phyloP scores from a whole-genome alignment of 2,329 filamentous ascomycete species.

The Sporothrix mexicana region DNA sequence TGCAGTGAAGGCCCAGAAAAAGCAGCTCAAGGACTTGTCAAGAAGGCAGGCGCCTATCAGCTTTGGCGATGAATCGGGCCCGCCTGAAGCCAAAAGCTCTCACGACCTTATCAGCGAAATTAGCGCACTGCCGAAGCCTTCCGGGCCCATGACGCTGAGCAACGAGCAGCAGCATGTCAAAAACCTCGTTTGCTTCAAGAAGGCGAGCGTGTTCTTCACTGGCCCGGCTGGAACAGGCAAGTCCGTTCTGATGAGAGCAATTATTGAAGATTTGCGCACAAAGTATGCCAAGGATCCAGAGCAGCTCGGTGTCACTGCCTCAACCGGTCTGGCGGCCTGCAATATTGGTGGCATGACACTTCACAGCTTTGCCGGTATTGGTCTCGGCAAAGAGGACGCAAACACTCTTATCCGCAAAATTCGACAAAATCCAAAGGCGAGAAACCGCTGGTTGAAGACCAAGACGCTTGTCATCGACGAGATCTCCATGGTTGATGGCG shows the following conservation, averaged over 20 bases:
- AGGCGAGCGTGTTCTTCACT: slow-evolving; percentile 95
- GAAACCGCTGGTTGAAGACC: slow-evolving; percentile 84
- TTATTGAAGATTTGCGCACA: slow-evolving; percentile 78
- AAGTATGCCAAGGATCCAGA: slow-evolving; percentile 81
- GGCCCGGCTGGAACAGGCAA: slow-evolving; percentile 97
- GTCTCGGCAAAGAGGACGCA: slow-evolving; percentile 87
- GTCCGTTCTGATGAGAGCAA: slow-evolving; percentile 91
- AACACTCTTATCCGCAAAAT: slow-evolving; percentile 87
- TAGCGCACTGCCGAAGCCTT: slow-evolving; percentile 38
- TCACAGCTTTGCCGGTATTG: slow-evolving; percentile 95
- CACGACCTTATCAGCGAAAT: slow-evolving; percentile 2
- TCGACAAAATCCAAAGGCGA: slow-evolving; percentile 83
- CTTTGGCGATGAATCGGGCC: slow-evolving; percentile 47
- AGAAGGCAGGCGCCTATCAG: slow-evolving; percentile 53
- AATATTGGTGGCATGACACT: slow-evolving; percentile 96
- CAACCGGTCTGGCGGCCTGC: slow-evolving; percentile 92
- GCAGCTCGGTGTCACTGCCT: slow-evolving; percentile 89
- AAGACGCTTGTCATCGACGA: slow-evolving; percentile 92
- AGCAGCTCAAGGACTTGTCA: slow-evolving; percentile 69
- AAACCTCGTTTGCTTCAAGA: slow-evolving; percentile 77
- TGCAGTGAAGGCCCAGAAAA: slow-evolving; percentile 77
- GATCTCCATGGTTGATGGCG: slow-evolving; percentile 97
- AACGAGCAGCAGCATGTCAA: slow-evolving; percentile 85
- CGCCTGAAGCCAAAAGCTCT: neutral
- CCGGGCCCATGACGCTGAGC: slow-evolving; percentile 71